A percentile compares a stretch with the other conserved stretches of the same genome.
Evolutionary conservation across 352 stramenopile genomes (phyloP).

Genomic region (Phytophthora uliginosa): DNA sequence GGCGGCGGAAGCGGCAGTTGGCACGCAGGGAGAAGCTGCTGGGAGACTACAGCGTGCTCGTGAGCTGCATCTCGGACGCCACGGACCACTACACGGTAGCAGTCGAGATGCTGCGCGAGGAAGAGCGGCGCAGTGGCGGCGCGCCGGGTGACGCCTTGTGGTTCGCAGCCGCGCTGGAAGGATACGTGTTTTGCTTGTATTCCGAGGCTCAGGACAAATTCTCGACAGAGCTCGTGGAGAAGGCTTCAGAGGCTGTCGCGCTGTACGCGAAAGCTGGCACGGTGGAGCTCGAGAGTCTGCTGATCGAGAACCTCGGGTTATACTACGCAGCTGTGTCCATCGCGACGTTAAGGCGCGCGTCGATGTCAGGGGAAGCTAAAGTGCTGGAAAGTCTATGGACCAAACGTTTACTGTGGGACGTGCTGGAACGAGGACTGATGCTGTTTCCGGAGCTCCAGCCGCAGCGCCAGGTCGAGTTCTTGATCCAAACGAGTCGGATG

Average conservation of each 20-base stretch:
- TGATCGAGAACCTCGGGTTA: constrained; percentile 78
- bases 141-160: constrained; percentile 69
- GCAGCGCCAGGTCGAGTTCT: constrained; percentile 72
- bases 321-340: constrained; percentile 73
- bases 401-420: constrained; percentile 79
- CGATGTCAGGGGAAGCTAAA: constrained; percentile 45
- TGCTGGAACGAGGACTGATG: constrained; percentile 64
- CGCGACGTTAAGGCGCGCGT: constrained; percentile 15
- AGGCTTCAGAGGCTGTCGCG: constrained; percentile 73
- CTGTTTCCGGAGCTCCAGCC: constrained; percentile 59
- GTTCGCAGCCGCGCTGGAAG: constrained; percentile 86
- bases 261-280: constrained; percentile 78
- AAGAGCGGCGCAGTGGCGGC: constrained; percentile 73
- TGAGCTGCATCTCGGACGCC: constrained; percentile 72
- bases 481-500: constrained; percentile 73
- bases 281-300: constrained; percentile 71
- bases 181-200: constrained; percentile 72
- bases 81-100: constrained; percentile 76
- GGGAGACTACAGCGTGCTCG: constrained; percentile 81
- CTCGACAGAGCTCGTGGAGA: constrained; percentile 80
- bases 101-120: constrained; percentile 81
- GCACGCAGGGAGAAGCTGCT: constrained; percentile 82
- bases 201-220: constrained; percentile 65
- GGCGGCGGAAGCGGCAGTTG: constrained; percentile 55
- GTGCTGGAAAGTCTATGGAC: constrained; percentile 69